Evolutionary conservation across 2,329 filamentous ascomycete species (phyloP), one percentile per base, ranked within the genome.

Genomic region (Passalora sequoiae): DNA sequence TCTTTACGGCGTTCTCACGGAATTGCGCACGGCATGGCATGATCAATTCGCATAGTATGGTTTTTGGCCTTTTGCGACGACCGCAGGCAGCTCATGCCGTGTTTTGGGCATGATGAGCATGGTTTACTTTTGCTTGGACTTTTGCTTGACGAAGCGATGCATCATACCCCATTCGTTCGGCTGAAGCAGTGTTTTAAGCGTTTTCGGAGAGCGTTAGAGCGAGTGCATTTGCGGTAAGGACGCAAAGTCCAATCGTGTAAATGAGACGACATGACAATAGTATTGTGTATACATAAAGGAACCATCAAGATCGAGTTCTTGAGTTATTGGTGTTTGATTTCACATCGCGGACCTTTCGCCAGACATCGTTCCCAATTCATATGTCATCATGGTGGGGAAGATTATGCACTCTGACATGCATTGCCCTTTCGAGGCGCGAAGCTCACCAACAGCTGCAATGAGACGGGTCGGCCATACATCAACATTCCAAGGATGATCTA

Each of bases 111-210:
- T 20, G 33, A 24, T 15, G 19, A n/a, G 13, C 20, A 36, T 24
- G 33, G 19, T 40, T 43, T 28, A 20, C 33, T 43, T 9, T 42
- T 17, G 30, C 32, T 45, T 32, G 9, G 21, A 25, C 15, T 43
- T 40, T 46, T 35, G 12, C 21, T 43, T 38, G n/a, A 30, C 19
- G 31, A 17, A 44, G 40, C 45, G 36, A 47, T 45, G 49, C 49
- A 52, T 52, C 49, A 52, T 52, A 50, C 49, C 49, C 49, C 40
- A 43, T 43, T 47, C 45, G 40, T 42, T 50, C 32, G 22, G 38
- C n/a, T n/a, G n/a, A n/a, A n/a, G n/a, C n/a, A n/a, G n/a, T n/a
- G n/a, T n/a, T n/a, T n/a, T n/a, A n/a, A n/a, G 16, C n/a, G 17
- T n/a, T 25, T 12, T 37, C 38, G 27, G 27, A 20, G 32, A 49